These are phyloP conservation scores for Oryza meridionalis DNA, from an alignment of 176 grass and related monocot genomes.

Conservation along the genomic window DNA sequence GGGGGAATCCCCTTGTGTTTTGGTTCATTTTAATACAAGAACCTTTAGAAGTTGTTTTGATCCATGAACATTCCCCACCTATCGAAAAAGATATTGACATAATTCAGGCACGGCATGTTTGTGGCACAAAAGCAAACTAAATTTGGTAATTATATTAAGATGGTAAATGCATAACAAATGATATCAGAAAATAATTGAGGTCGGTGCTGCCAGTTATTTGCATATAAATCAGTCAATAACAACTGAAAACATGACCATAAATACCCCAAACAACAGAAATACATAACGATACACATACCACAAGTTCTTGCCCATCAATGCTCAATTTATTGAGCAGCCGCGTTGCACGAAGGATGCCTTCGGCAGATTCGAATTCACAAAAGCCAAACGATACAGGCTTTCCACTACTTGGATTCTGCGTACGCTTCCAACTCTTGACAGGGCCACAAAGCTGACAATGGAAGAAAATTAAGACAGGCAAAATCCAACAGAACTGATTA, in stretches of 20 bases:
- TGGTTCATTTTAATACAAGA: neutral
- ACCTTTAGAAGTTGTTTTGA: neutral
- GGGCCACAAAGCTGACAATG: slow-evolving; percentile 83
- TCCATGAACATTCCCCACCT: neutral
- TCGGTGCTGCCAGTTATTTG: neutral
- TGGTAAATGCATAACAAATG: slow-evolving; percentile 21
- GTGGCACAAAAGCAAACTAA: neutral
- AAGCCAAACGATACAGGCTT: slow-evolving; percentile 91
- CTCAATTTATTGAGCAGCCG: slow-evolving; percentile 89
- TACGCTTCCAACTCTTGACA: slow-evolving; percentile 97
- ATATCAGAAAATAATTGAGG: slow-evolving; percentile 10
- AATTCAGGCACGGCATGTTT: neutral
- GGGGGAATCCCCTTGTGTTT: neutral
- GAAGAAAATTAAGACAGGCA: slow-evolving; percentile 24
- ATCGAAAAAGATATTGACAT: neutral
- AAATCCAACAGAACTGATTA: neutral
- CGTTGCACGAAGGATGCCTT: slow-evolving; percentile 86
- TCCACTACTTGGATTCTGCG: slow-evolving; percentile 90
- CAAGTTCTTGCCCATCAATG: slow-evolving; percentile 91
- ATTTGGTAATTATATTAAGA: neutral
- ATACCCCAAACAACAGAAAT: slow-evolving; percentile 15
- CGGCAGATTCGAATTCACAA: slow-evolving; percentile 98
- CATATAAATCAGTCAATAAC: neutral
- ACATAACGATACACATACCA: slow-evolving; percentile 63
- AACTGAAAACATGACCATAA: neutral